Evolutionary conservation across 1,284 basidiomycete genomes (phyloP).

Genomic region (Sphaerobolus stellatus): DNA sequence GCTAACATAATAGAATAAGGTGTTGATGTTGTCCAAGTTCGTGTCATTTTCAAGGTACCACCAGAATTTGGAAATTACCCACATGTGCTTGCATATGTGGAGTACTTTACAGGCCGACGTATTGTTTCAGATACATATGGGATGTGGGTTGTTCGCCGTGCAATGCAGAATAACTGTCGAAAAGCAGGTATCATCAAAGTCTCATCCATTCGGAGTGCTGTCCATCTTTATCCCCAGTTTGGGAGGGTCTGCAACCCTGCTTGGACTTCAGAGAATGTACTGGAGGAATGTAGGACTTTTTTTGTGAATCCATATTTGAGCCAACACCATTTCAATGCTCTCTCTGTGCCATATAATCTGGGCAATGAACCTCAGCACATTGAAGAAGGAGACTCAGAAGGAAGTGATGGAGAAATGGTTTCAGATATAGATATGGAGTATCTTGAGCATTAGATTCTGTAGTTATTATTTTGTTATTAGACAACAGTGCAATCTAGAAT

Average conservation of each 20-base stretch:
- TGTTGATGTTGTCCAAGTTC: conserved; percentile 1
- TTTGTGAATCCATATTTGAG: not conserved
- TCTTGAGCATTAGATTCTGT: no score
- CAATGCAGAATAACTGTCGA: not conserved
- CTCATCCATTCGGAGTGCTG: not conserved
- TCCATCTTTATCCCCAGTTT: not conserved
- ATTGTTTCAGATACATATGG: not conserved
- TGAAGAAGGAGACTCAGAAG: no score
- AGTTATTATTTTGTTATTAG: no score
- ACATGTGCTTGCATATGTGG: conserved; percentile 21
- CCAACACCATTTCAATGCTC: not conserved
- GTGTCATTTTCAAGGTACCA: conserved; percentile 6
- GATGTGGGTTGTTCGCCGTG: not conserved
- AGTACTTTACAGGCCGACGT: conserved; percentile 22
- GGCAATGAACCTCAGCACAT: no score
- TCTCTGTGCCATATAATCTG: not conserved
- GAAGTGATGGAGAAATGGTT: no score
- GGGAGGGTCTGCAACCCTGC: not conserved
- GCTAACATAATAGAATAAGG: not conserved
- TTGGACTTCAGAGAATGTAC: not conserved
- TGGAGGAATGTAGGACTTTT: not conserved
- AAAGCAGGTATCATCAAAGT: not conserved
- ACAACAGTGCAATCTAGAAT: no score
- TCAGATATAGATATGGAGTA: no score
- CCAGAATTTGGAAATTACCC: not conserved